Evolutionary conservation across 2,329 filamentous ascomycete genomes (phyloP).

Genomic region (Ophiostoma fasciatum): DNA sequence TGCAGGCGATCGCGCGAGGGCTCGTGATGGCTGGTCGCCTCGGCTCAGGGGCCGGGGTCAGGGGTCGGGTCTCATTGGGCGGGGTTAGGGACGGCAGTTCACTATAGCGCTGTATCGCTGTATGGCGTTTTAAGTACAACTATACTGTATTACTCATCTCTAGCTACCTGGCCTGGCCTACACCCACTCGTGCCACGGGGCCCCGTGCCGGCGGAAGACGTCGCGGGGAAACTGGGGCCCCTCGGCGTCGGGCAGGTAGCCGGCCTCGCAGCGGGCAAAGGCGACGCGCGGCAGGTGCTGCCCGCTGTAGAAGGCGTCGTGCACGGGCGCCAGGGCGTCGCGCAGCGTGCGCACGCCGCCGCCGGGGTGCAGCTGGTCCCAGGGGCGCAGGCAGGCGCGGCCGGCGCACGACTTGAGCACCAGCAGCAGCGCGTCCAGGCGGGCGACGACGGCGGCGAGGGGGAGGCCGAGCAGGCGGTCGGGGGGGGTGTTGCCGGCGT

Average conservation of each 20-base stretch:
- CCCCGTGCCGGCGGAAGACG: slow-evolving; percentile 15
- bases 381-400: slow-evolving; percentile 37
- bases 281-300: slow-evolving; percentile 35
- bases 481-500: slow-evolving; percentile 8
- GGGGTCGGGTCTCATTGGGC: no score
- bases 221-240: slow-evolving; percentile 30
- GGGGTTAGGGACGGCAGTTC: no score
- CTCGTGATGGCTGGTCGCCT: no score
- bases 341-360: slow-evolving; percentile 34
- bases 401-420: slow-evolving; percentile 47
- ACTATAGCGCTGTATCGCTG: no score
- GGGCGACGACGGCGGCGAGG: slow-evolving; percentile 26
- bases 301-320: slow-evolving; percentile 37
- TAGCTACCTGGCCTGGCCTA: slow-evolving; percentile 9
- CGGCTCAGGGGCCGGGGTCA: no score
- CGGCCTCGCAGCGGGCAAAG: slow-evolving; percentile 38
- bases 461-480: slow-evolving; percentile 19
- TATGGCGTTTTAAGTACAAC: no score
- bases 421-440: slow-evolving; percentile 43
- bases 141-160: no score
- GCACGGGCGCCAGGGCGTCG: slow-evolving; percentile 32
- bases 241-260: slow-evolving; percentile 41
- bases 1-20: no score
- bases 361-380: slow-evolving; percentile 39
- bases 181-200: slow-evolving; percentile 17